Evolutionary conservation across 1,284 basidiomycete genomes (phyloP), one percentile per base, ranked within the genome.

Genomic region (Heterobasidion occidentale): DNA sequence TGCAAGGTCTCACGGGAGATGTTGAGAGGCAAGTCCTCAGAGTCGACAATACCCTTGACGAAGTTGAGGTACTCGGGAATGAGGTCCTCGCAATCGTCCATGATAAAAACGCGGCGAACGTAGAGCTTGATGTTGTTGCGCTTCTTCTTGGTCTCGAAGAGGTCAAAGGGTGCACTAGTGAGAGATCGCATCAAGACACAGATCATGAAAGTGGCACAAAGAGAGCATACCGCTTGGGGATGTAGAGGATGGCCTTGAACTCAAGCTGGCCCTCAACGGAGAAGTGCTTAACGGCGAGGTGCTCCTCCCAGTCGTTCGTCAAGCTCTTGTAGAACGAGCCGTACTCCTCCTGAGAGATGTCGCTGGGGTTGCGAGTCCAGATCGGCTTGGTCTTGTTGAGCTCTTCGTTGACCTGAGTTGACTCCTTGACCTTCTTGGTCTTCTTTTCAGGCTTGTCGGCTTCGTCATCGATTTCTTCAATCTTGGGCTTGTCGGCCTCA

Each of bases 51-150:
- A 83, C 91, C 94, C 86, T 98, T 98, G 78, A 98, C 88, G 71
- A 99, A 99, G 86, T 98, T 99, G 75, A 99, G 93, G 84, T 99
- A 99, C 77, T 99, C 97, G 68, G 97, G 97, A 70, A 99, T 98
- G 71, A 99, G 80, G 70, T 99, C 97, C 79, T 99, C 97, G 74
- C 95, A 98, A 78, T 99, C 96, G 77, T 99, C 96, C 92, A 97
- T 98, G 83, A 99, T 99, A 83, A 99, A 99, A 68, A 99, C 96
- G 59, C 97, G 94, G 79, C 97, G 94, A 67, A 99, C 97, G 74
- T 99, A 99, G 73, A 99, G 94, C 82, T 99, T 99, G 84, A 99
- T 98, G 90, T 98, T 99, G 86, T 98, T 98, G 70, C 96, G 92
- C 88, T 99, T 99, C 92, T 99, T 99, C 91, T 99, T 99, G 65